Evolutionary conservation across 306 rosid species (phyloP), one percentile per base, ranked within the genome.

Genomic region (Leucaena leucocephala): DNA sequence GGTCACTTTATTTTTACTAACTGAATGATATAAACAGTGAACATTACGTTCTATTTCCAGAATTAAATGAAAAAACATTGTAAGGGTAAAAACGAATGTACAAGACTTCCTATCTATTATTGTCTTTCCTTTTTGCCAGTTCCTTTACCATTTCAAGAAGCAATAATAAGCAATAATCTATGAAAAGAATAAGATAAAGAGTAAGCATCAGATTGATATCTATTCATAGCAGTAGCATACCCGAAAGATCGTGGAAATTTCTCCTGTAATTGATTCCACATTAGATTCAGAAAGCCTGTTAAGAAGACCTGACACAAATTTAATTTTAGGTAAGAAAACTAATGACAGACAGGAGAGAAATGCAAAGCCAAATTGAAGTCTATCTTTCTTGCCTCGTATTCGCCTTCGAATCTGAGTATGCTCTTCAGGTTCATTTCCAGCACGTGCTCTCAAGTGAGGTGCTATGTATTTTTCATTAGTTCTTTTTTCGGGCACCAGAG

Each of bases 261-360:
- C 97, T 74, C 89, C 92, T 1, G 93, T 90, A 38, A 87, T 71
- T 76, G 97, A 90, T 82, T 90, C 97, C 33, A 92, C 88, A 22
- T 92, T 89, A 6, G 93, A 87, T 85, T 90, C 97, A 59, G 92
- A 84, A 61, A 90, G 71, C 78, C 88, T 86, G 79, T 90, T 92
- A 74, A 92, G 86, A 82, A 89, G 93, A 16, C 97, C 89, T 88
- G 86, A 71, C 75, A 74, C 80, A 78, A 82, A 62, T 61, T 76
- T 70, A 72, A 68, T 17, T 78, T 61, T 2, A 62, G 79, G 68
- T 19, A 4, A 63, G 38, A 75, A 65, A 33, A 68, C 63, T 2
- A 62, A 74, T 74, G 61, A 76, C 35, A 39, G n/a, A 21, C 55
- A 58, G 16, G 2, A 42, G 17, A 75, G 55, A 62, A 67, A 66